Evolutionary conservation across 176 grass and related monocot genomes (phyloP).

Genomic region (Juncus effusus): DNA sequence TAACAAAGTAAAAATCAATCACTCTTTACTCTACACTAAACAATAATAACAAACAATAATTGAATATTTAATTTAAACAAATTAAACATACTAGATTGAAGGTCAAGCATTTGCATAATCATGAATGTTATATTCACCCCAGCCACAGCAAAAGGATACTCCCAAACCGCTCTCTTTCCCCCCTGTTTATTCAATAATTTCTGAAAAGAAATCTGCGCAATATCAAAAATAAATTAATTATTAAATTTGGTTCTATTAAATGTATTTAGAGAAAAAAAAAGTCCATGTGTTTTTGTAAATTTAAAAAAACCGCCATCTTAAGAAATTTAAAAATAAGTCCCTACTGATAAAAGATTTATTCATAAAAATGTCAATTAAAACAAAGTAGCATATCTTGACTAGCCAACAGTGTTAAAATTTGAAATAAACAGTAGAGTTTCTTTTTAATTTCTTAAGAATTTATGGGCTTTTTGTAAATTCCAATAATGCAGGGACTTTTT

Average conservation of each 20-base stretch:
- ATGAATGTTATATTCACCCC: conserved; percentile 98
- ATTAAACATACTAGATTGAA: conserved; percentile 60
- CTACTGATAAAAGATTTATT: too few relatives aligned
- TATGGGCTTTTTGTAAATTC: too few relatives aligned
- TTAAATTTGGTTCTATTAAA: neutral
- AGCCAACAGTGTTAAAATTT: too few relatives aligned
- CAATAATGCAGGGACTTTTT: too few relatives aligned
- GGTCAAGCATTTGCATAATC: conserved; percentile 99
- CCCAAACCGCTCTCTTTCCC: conserved; percentile 73
- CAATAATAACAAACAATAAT: conserved; percentile 1
- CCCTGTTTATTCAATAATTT: conserved; percentile 76
- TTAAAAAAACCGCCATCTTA: neutral
- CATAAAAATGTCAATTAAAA: too few relatives aligned
- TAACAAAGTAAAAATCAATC: neutral
- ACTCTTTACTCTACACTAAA: conserved; percentile 5
- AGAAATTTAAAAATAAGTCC: neutral
- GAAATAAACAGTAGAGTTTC: too few relatives aligned
- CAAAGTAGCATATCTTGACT: too few relatives aligned
- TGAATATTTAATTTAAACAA: conserved; percentile 1
- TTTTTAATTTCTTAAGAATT: too few relatives aligned
- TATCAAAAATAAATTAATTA: conserved; percentile 5
- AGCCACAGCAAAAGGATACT: conserved; percentile 91
- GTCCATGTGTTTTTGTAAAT: neutral
- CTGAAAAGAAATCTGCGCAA: conserved; percentile 77
- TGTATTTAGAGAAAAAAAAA: neutral